phyloP scores from a whole-genome alignment of 495 filamentous ascomycete genomes.

The Penicillium salamii region DNA sequence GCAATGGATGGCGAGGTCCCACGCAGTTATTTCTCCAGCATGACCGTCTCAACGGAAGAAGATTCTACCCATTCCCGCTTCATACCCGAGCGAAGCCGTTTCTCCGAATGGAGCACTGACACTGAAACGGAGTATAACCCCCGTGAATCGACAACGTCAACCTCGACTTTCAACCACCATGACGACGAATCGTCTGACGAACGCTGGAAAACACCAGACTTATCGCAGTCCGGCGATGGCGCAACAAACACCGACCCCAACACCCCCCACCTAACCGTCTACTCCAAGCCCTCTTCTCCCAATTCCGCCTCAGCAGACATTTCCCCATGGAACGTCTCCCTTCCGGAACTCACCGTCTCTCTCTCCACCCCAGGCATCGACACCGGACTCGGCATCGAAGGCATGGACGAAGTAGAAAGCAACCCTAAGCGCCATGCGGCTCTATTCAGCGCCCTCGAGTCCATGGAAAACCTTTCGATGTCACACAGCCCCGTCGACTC shows the following conservation, averaged over 20 bases:
- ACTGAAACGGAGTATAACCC: constrained; percentile 33
- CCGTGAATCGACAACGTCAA: constrained; percentile 40
- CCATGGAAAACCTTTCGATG: constrained; percentile 30
- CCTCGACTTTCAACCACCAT: constrained; percentile 30
- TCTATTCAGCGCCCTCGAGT: constrained; percentile 36
- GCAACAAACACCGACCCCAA: constrained; percentile 33
- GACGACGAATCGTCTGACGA: constrained; percentile 17
- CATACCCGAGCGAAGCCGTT: constrained; percentile 37
- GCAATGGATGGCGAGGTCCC: constrained; percentile 33
- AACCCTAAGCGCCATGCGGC: constrained; percentile 48
- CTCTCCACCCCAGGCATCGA: constrained; percentile 31
- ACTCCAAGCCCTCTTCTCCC: constrained; percentile 37
- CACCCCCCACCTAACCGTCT: constrained; percentile 38
- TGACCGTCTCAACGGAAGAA: constrained; percentile 40
- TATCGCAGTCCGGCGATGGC: constrained; percentile 21
- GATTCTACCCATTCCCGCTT: constrained; percentile 28
- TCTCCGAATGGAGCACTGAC: constrained; percentile 48
- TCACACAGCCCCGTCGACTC: constrained; percentile 24
- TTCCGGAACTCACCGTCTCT: constrained; percentile 32
- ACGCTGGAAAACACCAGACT: constrained; percentile 25
- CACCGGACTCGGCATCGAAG: constrained; percentile 35
- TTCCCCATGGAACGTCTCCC: constrained; percentile 24
- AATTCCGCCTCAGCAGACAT: constrained; percentile 31
- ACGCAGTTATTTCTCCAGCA: constrained; percentile 43
- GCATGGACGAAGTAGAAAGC: constrained; percentile 37